Percentiles rank a stretch among this genome's conserved stretches.
phyloP scores from a whole-genome alignment of 495 filamentous ascomycete species.

The Hypoxylon intermedium region DNA sequence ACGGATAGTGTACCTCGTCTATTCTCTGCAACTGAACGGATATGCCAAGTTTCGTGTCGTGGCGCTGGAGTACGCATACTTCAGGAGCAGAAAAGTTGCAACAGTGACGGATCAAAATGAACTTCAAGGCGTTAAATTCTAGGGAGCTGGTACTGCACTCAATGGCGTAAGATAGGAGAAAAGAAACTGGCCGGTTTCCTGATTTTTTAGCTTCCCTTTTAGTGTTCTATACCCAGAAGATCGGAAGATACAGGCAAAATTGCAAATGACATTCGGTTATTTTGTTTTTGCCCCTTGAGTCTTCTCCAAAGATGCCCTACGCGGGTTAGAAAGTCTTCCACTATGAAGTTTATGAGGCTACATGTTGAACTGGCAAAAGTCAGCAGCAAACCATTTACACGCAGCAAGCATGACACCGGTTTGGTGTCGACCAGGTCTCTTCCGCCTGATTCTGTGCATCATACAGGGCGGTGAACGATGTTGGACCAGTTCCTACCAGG shows the following conservation, averaged over 20 bases:
- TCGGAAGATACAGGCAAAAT: conserved; percentile 26
- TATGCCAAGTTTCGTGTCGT: neutral
- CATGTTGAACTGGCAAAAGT: no score
- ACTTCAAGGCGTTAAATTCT: conserved; percentile 19
- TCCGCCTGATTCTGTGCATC: no score
- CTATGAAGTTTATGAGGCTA: no score
- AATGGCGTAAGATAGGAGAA: conserved; percentile 37
- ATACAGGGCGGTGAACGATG: no score
- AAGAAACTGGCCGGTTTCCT: conserved; percentile 25
- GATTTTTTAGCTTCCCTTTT: conserved; percentile 21
- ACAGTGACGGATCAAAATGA: neutral
- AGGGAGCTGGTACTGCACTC: conserved; percentile 29
- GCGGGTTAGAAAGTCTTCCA: no score
- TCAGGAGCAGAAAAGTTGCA: no score
- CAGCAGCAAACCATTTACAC: no score
- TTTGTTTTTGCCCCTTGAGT: conserved; percentile 3
- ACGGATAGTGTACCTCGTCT: neutral
- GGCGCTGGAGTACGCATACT: conserved; percentile 1
- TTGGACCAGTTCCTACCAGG: no score
- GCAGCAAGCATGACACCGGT: no score
- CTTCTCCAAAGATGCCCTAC: neutral
- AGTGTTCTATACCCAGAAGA: conserved; percentile 36
- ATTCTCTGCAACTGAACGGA: neutral
- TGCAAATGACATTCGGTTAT: conserved; percentile 28
- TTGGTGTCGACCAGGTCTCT: no score